Base-by-base conservation (phyloP, 495 filamentous ascomycete species). In the Schizothecium vesticola region DNA sequence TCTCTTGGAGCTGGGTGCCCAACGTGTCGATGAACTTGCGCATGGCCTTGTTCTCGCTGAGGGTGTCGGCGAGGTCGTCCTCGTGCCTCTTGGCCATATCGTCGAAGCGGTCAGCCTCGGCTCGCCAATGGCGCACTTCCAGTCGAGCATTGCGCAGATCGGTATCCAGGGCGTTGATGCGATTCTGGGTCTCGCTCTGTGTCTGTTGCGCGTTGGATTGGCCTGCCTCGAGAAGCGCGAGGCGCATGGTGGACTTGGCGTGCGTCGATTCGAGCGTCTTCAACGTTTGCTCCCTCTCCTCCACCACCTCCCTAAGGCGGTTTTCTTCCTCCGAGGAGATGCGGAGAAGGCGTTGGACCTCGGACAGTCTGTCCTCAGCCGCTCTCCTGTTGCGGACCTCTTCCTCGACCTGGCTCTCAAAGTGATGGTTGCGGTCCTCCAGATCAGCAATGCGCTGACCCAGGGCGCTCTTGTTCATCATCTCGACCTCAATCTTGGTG, bases 1-100 rank as follows among this genome's bases (percentile, higher is more conserved):
- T 92, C 78, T 97, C 94, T 78, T 96, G 89, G 62, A 96, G 87
- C 73, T 97, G 92, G 57, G 84, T 82, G 68, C 86, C 85, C 67
- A 94, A 81, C 6, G 85, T 86, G 69, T 89, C 85, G 71, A 96
- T 86, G 26, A 86, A 87, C 69, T 86, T 89, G 65, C 83, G 85
- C 10, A 93, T 77, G 56, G 85, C 80, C 72, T 79, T 82, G 69
- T 80, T 83, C 67, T 83, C 80, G 36, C 78, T 79, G 13, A 80
- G 67, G 3, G 78, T 70, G 13, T 82, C 74, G 13, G 72, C 67
- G 28, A 83, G 77, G 13, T 82, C 80, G 24, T 76, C 77, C 31
- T 79, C 76, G 65, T 78, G 79, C n/a, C 78, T 77, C 56, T 75
- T 75, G 36, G 79, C 73, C 13, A 78, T 70, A 57, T 82, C 78